Evolutionary conservation across 805 yeast genomes (phyloP), one percentile per base, ranked within the genome.

Genomic region (Candida chilensis): DNA sequence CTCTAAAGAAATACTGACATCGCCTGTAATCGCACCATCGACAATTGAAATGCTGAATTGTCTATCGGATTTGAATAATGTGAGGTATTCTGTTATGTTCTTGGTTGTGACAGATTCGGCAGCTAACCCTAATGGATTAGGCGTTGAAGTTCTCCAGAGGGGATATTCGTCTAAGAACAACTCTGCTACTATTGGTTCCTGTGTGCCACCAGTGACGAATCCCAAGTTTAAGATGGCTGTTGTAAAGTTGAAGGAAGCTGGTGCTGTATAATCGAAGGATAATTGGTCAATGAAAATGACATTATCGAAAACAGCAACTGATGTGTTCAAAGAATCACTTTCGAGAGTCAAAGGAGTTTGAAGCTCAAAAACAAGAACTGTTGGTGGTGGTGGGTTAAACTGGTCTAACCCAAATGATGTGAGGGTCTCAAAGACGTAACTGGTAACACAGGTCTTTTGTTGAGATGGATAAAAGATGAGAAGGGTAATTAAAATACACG

Each of bases 91-190:
- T 16, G 57, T 38, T 20, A 52, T 32, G 32, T 50, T 49, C 27
- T 48, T 46, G 31, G 37, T 29, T 16, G 53, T 46, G 12, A 45
- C 41, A 21, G 48, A 34, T 30, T 32, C 31, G 17, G 52, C 43
- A n/a, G 32, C 16, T 10, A 37, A 32, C 16, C 43, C 42, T 12
- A 37, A 31, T 27, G 42, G 35, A 27, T 37, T 37, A 8, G 57
- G 57, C 17, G 52, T 39, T 13, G 50, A 41, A 18, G 52, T 42
- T 39, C 57, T 44, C 50, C 55, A 45, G 19, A 52, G 35, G 16
- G 55, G 48, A 20, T 26, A 33, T 10, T 38, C 50, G 27, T 35
- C 54, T 16, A 50, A 32, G 16, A 36, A 34, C 15, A 52, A 32
- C 32, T 52, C 55, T 17, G 45, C 44, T 12, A 52, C 42, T 11